Base-by-base conservation (phyloP, 306 rosid species). In the Macrotyloma uniflorum region DNA sequence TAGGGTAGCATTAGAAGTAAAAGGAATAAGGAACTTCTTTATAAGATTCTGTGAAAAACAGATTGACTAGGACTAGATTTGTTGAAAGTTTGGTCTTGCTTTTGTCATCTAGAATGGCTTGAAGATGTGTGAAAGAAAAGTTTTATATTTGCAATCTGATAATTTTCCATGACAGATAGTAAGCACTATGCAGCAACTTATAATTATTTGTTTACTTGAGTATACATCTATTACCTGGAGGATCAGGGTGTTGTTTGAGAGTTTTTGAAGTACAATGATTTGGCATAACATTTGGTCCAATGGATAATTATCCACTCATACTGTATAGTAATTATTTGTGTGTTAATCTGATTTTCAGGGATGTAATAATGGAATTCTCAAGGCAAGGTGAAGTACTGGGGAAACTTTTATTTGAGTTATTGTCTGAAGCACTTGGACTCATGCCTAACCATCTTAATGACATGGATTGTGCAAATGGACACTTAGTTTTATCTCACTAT, bases 351-450 rank as follows among this genome's bases (percentile, higher is more conserved):
- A 36, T 30, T 47, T 74, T 53, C 74, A 88, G 90, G 74, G 86
- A 87, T 30, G 65, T 65, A 15, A 63, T 38, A 4, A 23, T 84
- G 20, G 84, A 87, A 22, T 89, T 49, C 59, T 58, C 88, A 23
- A 76, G 62, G 24, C 70, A 78, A 82, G 79, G 79, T 35, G 26
- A 13, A 5, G 30, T 18, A 58, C 33, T 87, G 18, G 90, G 88
- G 72, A 51, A 19, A 6, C 9, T 61, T 28, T 45, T 87, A 28
- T 74, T 91, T 69, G 85, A 62, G 72, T 70, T 91, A 36, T 14
- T 91, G 57, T 91, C 91, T 0, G 90, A 89, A 61, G 86, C 91
- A 23, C 89, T 91, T 20, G 87, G 86, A 5, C 90, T 89, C 51
- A 46, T 32, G 24, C 75, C 82, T 10, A 65, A 70, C 42, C 73